These are phyloP conservation scores for Rhizophora mangle DNA, from an alignment of 345 rosid species.

Conservation along the genomic window DNA sequence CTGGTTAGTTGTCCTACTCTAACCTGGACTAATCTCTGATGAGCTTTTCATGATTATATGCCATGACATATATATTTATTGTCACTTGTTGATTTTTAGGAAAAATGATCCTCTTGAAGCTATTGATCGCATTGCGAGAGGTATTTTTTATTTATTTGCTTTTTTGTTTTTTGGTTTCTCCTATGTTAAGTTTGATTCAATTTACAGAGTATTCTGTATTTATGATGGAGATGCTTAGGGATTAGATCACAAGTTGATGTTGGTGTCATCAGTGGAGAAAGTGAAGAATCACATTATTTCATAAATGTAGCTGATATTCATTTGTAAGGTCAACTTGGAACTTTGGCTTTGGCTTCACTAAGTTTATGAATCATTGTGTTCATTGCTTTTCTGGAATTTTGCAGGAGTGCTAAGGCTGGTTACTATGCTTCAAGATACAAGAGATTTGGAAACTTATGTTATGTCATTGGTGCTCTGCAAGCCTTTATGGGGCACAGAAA, in stretches of 20 bases:
- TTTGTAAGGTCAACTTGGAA: conserved; percentile 56
- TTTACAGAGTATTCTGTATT: conserved; percentile 5
- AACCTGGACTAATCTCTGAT: conserved; percentile 8
- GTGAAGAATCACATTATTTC: conserved; percentile 65
- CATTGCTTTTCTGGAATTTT: conserved; percentile 20
- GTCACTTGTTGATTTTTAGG: conserved; percentile 41
- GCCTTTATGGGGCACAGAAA: conserved; percentile 81
- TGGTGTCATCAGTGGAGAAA: conserved; percentile 62
- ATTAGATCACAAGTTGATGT: conserved; percentile 61
- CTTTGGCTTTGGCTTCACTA: conserved; percentile 8
- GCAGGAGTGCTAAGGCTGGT: conserved; percentile 98
- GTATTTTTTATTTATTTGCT: conserved; percentile 31
- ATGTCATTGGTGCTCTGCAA: conserved; percentile 82
- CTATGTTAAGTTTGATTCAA: background rate
- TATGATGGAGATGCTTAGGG: conserved; percentile 44
- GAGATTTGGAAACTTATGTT: conserved; percentile 79
- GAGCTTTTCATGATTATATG: background rate
- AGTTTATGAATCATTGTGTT: conserved; percentile 13
- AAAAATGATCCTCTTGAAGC: conserved; percentile 82
- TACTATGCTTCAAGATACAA: conserved; percentile 88
- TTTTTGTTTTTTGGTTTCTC: background rate
- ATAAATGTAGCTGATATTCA: conserved; percentile 95
- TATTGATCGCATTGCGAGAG: conserved; percentile 72
- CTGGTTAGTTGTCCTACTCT: conserved; percentile 61
- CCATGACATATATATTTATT: conserved; percentile 9